Conservation (phyloP, 352 stramenopile genomes). For the Phytophthora meadii region DNA sequence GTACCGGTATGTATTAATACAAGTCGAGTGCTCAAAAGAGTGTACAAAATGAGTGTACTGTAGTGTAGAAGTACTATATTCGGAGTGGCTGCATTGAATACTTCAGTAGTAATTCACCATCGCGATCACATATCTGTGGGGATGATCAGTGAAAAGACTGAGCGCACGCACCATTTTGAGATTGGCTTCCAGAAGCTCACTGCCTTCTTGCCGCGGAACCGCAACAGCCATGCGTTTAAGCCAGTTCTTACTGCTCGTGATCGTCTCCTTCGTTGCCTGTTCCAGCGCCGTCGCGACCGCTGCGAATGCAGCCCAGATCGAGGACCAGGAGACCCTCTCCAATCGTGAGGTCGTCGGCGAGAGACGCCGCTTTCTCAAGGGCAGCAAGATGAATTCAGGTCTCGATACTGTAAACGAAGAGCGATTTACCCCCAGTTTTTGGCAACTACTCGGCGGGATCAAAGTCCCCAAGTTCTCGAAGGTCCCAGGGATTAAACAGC, state of each 20-base stretch:
- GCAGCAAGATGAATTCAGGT: not conserved
- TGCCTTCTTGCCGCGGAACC: not conserved
- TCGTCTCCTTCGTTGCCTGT: not conserved
- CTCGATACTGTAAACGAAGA: not conserved
- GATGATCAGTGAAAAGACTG: too few species aligned
- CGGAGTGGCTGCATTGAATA: too few species aligned
- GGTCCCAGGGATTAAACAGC: constrained; percentile 7
- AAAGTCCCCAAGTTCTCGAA: constrained; percentile 1
- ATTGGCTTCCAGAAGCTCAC: too few species aligned
- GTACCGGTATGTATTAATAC: too few species aligned
- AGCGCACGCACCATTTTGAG: too few species aligned
- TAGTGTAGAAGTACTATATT: too few species aligned
- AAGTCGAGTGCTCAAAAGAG: too few species aligned
- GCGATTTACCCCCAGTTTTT: constrained; percentile 8
- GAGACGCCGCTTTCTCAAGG: constrained; percentile 5
- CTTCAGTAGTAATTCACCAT: too few species aligned
- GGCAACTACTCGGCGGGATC: not conserved
- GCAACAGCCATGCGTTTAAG: constrained; percentile 3
- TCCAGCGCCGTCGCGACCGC: not conserved
- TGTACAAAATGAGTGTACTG: too few species aligned
- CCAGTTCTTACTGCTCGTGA: constrained; percentile 9
- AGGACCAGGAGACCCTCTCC: not conserved
- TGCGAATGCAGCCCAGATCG: not conserved
- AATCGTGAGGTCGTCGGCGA: not conserved
- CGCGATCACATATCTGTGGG: too few species aligned